phyloP scores from a whole-genome alignment of 345 rosid species.

The Alliaria petiolata region DNA sequence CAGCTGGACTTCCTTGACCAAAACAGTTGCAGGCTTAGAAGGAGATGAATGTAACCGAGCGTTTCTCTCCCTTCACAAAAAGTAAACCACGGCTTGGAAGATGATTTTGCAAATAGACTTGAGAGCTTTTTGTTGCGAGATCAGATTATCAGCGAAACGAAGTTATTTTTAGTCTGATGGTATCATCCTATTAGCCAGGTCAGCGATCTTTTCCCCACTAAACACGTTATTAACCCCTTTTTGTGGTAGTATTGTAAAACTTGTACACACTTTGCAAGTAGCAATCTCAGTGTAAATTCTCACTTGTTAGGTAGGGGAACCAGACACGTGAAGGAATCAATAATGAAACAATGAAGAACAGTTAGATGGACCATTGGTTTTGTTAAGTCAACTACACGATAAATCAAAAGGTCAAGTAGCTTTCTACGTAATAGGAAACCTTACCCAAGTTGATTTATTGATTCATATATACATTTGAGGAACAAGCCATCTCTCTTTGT shows the following conservation, averaged over 20 bases:
- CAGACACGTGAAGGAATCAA: background rate
- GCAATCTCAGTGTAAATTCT: background rate
- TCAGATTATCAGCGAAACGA: too few relatives aligned
- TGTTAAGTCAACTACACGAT: background rate
- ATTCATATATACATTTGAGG: background rate
- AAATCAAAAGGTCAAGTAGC: background rate
- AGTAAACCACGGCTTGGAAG: too few relatives aligned
- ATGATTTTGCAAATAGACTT: too few relatives aligned
- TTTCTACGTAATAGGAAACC: background rate
- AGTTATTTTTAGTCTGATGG: too few relatives aligned
- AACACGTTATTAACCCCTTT: too few relatives aligned
- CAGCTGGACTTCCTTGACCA: too few relatives aligned
- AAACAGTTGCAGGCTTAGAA: too few relatives aligned
- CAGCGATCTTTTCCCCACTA: too few relatives aligned
- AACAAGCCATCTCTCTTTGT: constrained; percentile 3
- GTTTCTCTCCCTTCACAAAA: too few relatives aligned
- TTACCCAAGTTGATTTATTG: background rate
- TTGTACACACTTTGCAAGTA: background rate
- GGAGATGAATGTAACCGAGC: too few relatives aligned
- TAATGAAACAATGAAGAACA: background rate
- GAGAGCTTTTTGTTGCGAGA: too few relatives aligned
- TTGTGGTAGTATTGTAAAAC: background rate
- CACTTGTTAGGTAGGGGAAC: background rate
- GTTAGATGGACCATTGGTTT: background rate
- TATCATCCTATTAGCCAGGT: too few relatives aligned